phyloP scores from a whole-genome alignment of 441 rosid genomes.

The Gossypium schwendimanii region DNA sequence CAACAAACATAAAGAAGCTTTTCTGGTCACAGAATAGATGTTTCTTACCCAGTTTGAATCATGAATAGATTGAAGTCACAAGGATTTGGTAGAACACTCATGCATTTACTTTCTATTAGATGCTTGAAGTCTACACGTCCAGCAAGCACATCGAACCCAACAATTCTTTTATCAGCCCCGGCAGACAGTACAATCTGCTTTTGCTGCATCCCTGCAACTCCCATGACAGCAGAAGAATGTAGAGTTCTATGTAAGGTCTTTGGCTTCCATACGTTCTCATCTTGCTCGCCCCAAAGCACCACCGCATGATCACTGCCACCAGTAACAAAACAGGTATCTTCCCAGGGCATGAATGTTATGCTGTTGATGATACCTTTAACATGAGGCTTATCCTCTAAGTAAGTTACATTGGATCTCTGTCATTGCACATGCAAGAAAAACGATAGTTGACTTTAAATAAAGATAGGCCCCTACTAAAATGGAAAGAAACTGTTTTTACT shows the following conservation, averaged over 20 bases:
- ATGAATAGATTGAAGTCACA: slow-evolving; percentile 83
- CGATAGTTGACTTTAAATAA: not conserved
- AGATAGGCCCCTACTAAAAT: slow-evolving; percentile 23
- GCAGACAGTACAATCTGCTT: slow-evolving; percentile 69
- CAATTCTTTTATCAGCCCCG: slow-evolving; percentile 77
- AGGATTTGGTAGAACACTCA: slow-evolving; percentile 87
- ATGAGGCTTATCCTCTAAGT: slow-evolving; percentile 74
- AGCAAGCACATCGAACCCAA: slow-evolving; percentile 61
- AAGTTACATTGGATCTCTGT: slow-evolving; percentile 63
- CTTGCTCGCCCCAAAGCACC: slow-evolving; percentile 67
- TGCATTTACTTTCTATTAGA: slow-evolving; percentile 84
- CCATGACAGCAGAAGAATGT: slow-evolving; percentile 94
- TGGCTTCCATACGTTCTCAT: slow-evolving; percentile 65
- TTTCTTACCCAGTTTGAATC: slow-evolving; percentile 83
- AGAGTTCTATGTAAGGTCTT: slow-evolving; percentile 57
- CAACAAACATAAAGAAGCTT: not conserved
- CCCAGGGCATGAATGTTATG: slow-evolving; percentile 83
- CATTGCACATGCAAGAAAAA: slow-evolving; percentile 20
- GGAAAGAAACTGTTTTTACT: not conserved
- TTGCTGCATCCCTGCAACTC: slow-evolving; percentile 80
- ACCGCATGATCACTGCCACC: slow-evolving; percentile 91
- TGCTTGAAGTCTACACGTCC: slow-evolving; percentile 70
- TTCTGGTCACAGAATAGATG: not conserved
- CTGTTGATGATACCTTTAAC: slow-evolving; percentile 74
- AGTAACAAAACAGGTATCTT: slow-evolving; percentile 58